Conservation (phyloP, 2,329 filamentous ascomycete genomes). For the Penicillium sp. region DNA sequence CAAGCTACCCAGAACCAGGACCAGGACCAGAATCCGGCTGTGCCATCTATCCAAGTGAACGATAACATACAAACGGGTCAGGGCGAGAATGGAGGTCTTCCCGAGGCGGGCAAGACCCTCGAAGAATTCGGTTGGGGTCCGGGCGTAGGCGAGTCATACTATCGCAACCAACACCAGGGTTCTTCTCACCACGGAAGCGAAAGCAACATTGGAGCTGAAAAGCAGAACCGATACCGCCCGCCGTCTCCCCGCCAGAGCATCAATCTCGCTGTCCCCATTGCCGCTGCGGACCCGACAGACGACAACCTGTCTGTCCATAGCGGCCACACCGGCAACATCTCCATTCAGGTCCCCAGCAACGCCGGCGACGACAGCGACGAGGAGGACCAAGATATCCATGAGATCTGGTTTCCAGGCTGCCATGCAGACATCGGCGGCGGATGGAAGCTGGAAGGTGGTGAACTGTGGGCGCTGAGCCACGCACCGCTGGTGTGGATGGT, state of each 20-base stretch:
- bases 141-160: slow-evolving; percentile 26
- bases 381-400: slow-evolving; percentile 64
- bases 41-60: slow-evolving; percentile 27
- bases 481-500: slow-evolving; percentile 69
- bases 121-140: slow-evolving; percentile 12
- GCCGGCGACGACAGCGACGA: slow-evolving; percentile 28
- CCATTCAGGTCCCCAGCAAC: slow-evolving; percentile 27
- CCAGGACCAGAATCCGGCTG: slow-evolving; percentile 23
- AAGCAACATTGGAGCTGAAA: slow-evolving; percentile 2
- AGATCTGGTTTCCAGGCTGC: slow-evolving; percentile 69
- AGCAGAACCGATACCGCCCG: slow-evolving; percentile 29
- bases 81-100: not conserved
- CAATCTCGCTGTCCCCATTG: slow-evolving; percentile 29
- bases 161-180: slow-evolving; percentile 23
- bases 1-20: not conserved
- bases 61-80: slow-evolving; percentile 13
- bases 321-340: slow-evolving; percentile 25
- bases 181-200: slow-evolving; percentile 18
- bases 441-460: slow-evolving; percentile 58
- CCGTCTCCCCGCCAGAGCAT: slow-evolving; percentile 15
- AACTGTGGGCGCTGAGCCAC: slow-evolving; percentile 59
- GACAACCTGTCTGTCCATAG: slow-evolving; percentile 31
- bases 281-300: slow-evolving; percentile 25
- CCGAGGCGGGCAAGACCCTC: not conserved
- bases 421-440: slow-evolving; percentile 77